phyloP scores from a whole-genome alignment of 352 stramenopile genomes.

The Globisporangium takayamanum region DNA sequence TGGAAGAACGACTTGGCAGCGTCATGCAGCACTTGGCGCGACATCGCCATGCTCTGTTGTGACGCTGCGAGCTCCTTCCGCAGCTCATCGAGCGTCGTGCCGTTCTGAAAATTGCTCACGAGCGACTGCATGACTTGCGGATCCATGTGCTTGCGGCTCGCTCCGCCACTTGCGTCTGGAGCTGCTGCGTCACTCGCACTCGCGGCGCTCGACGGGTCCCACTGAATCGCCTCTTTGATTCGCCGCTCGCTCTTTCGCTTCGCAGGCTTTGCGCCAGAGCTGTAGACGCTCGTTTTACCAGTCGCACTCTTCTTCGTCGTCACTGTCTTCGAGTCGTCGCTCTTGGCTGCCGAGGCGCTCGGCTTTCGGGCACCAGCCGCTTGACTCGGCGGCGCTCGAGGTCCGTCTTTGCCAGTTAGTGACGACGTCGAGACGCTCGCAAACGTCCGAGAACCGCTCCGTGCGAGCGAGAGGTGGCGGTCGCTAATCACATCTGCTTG shows the following conservation, averaged over 20 bases:
- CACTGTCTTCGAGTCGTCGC: background rate
- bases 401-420: constrained; percentile 1
- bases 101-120: constrained; percentile 68
- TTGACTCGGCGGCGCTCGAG: background rate
- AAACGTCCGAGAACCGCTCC: constrained; percentile 3
- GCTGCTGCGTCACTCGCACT: constrained; percentile 1
- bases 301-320: constrained; percentile 22
- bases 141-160: constrained; percentile 35
- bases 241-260: constrained; percentile 28
- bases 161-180: constrained; percentile 8
- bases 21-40: constrained; percentile 54
- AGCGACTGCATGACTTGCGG: constrained; percentile 55
- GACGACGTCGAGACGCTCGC: constrained; percentile 7
- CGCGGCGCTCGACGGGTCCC: constrained; percentile 11
- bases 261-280: constrained; percentile 28
- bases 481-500: constrained; percentile 9
- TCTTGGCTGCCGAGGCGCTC: constrained; percentile 3
- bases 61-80: constrained; percentile 57
- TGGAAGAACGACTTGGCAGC: constrained; percentile 68
- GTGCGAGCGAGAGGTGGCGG: constrained; percentile 6
- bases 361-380: constrained; percentile 8
- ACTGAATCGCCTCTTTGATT: constrained; percentile 17
- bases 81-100: constrained; percentile 53
- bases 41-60: constrained; percentile 63
- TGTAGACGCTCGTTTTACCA: constrained; percentile 27